A percentile compares a stretch with the other conserved stretches of the same genome.
Conservation (phyloP, 148 eudicot genomes). For the Dianthus caryophyllus region DNA sequence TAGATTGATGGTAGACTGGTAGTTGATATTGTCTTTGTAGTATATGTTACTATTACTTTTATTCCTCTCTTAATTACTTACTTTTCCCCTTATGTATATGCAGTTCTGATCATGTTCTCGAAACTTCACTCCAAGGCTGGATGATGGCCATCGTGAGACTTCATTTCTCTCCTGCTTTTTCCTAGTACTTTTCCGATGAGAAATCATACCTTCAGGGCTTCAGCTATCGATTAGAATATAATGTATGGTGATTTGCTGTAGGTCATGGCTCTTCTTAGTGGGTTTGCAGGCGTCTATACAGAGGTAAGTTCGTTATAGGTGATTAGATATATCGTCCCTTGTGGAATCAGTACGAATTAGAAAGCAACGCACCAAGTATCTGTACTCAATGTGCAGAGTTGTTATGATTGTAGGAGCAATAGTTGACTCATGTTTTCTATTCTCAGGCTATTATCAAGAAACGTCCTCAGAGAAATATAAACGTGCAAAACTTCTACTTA, state of each 20-base stretch:
- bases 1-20: neutral
- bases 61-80: constrained; percentile 3
- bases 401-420: neutral
- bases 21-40: neutral
- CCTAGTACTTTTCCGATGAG: neutral
- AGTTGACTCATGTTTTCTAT: constrained; percentile 15
- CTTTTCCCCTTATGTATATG: constrained; percentile 18
- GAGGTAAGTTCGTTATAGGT: constrained; percentile 50
- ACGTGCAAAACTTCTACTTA: constrained; percentile 97
- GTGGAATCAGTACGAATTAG: neutral
- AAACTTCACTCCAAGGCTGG: constrained; percentile 95
- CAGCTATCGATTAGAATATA: neutral
- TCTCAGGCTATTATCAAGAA: constrained; percentile 86
- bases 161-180: constrained; percentile 11
- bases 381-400: neutral
- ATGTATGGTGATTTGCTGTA: constrained; percentile 29
- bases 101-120: constrained; percentile 94
- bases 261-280: constrained; percentile 98
- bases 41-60: neutral
- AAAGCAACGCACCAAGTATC: neutral
- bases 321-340: constrained; percentile 10
- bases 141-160: constrained; percentile 96
- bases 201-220: neutral
- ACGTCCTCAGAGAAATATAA: constrained; percentile 94
- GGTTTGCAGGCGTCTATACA: constrained; percentile 98